Evolutionary conservation across 345 rosid genomes (phyloP).

Genomic region (Triadica sebifera): DNA sequence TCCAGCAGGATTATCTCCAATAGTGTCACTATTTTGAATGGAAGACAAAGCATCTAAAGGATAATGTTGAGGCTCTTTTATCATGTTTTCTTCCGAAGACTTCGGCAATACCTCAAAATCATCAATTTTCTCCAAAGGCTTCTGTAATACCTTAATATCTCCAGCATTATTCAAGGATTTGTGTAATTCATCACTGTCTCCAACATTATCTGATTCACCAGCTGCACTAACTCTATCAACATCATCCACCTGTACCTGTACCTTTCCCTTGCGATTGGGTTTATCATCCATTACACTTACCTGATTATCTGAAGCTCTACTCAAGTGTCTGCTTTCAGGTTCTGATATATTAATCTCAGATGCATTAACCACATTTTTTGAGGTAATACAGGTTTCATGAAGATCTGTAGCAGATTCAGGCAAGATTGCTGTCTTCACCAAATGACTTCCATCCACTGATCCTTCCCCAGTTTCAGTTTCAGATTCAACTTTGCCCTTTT

Average conservation of each 20-base stretch:
- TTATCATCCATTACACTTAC: constrained; percentile 37
- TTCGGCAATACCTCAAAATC: constrained; percentile 35
- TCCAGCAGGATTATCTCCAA: constrained; percentile 21
- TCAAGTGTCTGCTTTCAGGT: constrained; percentile 14
- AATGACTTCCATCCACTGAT: constrained; percentile 23
- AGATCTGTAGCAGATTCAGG: constrained; percentile 23
- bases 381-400: constrained; percentile 17
- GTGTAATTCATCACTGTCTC: constrained; percentile 25
- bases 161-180: constrained; percentile 27
- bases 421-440: constrained; percentile 6
- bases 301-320: constrained; percentile 24
- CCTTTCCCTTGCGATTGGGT: constrained; percentile 23
- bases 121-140: constrained; percentile 29
- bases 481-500: constrained; percentile 14
- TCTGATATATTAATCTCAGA: constrained; percentile 23
- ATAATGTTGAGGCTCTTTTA: constrained; percentile 19
- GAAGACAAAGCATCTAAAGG: constrained; percentile 27
- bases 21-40: constrained; percentile 16
- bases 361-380: constrained; percentile 20
- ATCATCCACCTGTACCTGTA: constrained; percentile 23
- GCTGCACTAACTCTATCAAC: constrained; percentile 18
- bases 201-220: constrained; percentile 27
- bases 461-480: constrained; percentile 22
- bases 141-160: constrained; percentile 27
- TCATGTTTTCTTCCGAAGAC: constrained; percentile 33